A percentile compares a stretch with the other conserved stretches of the same genome.
phyloP scores from a whole-genome alignment of 2,329 filamentous ascomycete genomes.

The Karstenula rhodostoma region DNA sequence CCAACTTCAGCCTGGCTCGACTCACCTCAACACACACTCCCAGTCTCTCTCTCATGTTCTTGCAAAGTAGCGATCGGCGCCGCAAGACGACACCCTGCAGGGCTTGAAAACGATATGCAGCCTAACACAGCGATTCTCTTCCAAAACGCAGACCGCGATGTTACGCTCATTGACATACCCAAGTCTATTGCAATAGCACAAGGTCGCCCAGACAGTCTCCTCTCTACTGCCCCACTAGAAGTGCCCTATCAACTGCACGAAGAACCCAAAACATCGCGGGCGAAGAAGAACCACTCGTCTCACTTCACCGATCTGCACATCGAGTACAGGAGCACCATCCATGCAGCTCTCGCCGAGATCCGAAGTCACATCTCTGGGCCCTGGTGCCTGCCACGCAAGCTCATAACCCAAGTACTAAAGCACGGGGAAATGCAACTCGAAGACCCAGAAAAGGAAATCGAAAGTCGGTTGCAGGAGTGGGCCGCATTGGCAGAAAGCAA shows the following conservation, averaged over 20 bases:
- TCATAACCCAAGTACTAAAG: conserved; percentile 30
- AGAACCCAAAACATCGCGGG: conserved; percentile 58
- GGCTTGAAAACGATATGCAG: conserved; percentile 7
- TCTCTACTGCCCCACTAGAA: conserved; percentile 57
- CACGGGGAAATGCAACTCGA: conserved; percentile 22
- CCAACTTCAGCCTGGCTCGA: background rate
- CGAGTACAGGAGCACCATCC: conserved; percentile 49
- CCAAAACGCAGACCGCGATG: conserved; percentile 57
- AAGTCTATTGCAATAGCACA: conserved; percentile 74
- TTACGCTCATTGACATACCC: conserved; percentile 74
- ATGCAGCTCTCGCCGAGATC: conserved; percentile 49
- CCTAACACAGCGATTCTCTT: conserved; percentile 58
- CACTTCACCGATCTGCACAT: conserved; percentile 41
- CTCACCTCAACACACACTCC: background rate
- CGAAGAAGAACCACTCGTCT: conserved; percentile 51
- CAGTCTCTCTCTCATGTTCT: background rate
- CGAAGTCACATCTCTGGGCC: conserved; percentile 30
- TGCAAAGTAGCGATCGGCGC: background rate
- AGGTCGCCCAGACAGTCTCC: conserved; percentile 55
- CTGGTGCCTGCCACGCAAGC: conserved; percentile 37
- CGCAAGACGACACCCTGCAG: background rate
- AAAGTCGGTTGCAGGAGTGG: conserved; percentile 41
- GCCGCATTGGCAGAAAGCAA: conserved; percentile 31
- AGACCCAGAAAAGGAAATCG: conserved; percentile 39
- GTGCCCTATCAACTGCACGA: conserved; percentile 61